Conservation (phyloP, 768 basidiomycete species). For the Tricholoma bakamatsutake region DNA sequence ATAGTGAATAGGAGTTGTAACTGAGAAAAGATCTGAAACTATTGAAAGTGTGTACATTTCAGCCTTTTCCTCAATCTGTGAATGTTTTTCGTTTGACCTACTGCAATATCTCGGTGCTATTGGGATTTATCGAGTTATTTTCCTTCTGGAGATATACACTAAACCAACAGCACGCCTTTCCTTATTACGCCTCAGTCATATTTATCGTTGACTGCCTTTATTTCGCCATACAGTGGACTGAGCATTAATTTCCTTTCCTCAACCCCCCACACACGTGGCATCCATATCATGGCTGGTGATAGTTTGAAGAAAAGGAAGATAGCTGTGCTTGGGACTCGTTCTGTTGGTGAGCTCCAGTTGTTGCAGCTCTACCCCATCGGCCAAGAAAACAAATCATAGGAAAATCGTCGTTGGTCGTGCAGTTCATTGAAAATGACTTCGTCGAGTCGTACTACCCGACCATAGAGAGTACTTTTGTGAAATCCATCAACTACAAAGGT, state of each 20-base stretch:
- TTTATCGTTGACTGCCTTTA: not conserved
- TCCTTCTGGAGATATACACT: not conserved
- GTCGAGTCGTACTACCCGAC: conserved; percentile 89
- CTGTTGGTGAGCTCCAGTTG: conserved; percentile 58
- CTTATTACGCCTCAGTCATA: not conserved
- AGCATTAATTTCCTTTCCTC: not conserved
- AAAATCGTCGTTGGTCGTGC: conserved; percentile 86
- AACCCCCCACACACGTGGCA: conserved; percentile 18
- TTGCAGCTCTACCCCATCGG: conserved; percentile 15
- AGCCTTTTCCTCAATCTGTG: not conserved
- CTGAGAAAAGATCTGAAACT: not conserved
- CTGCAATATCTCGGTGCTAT: not conserved
- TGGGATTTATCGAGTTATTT: not conserved
- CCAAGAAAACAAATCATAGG: conserved; percentile 40
- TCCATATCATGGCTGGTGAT: conserved; percentile 19
- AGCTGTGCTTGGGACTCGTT: conserved; percentile 77
- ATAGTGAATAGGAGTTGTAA: not conserved
- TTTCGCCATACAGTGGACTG: not conserved
- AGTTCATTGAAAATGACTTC: conserved; percentile 84
- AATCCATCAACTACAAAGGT: conserved; percentile 73
- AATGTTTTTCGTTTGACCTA: not conserved
- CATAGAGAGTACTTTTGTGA: conserved; percentile 75
- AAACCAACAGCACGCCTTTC: not conserved
- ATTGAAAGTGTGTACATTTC: not conserved
- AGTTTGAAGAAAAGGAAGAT: conserved; percentile 72